phyloP scores from a whole-genome alignment of 2,329 filamentous ascomycete genomes.

The Monilinia laxa region DNA sequence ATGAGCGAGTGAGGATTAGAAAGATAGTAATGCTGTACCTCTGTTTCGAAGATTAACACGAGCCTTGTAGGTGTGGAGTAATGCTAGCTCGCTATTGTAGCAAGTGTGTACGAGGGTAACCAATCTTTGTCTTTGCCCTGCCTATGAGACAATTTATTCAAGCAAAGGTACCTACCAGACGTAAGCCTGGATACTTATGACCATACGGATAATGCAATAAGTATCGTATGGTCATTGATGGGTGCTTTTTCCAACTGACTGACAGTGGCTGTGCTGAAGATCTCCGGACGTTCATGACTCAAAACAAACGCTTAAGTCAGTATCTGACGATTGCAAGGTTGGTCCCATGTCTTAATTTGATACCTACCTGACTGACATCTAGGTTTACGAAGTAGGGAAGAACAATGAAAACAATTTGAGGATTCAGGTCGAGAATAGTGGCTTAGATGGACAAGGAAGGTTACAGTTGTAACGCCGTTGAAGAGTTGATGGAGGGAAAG shows the following conservation, averaged over 20 bases:
- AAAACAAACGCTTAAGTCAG: neutral
- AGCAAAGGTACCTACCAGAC: neutral
- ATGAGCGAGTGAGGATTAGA: slow-evolving; percentile 3
- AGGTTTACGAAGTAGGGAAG: neutral
- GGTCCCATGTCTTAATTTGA: slow-evolving; percentile 2
- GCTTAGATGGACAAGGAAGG: too few relatives aligned
- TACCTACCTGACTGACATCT: neutral
- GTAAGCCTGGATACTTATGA: neutral
- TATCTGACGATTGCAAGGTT: neutral
- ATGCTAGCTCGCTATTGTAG: neutral
- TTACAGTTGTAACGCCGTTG: too few relatives aligned
- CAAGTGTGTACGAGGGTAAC: neutral
- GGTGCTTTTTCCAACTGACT: slow-evolving; percentile 12
- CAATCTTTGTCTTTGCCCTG: neutral
- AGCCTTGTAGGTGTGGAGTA: slow-evolving; percentile 22
- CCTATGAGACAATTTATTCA: neutral
- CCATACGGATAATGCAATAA: neutral
- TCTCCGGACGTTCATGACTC: neutral
- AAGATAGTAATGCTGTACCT: neutral
- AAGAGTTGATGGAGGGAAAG: too few relatives aligned
- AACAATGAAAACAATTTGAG: too few relatives aligned
- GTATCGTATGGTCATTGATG: neutral
- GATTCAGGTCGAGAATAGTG: too few relatives aligned
- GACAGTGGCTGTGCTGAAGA: slow-evolving; percentile 20
- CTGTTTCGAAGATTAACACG: slow-evolving; percentile 19